These are phyloP conservation scores for Diplosphaera chodatii DNA, from an alignment of 139 green algal genomes.

Conservation along the genomic window DNA sequence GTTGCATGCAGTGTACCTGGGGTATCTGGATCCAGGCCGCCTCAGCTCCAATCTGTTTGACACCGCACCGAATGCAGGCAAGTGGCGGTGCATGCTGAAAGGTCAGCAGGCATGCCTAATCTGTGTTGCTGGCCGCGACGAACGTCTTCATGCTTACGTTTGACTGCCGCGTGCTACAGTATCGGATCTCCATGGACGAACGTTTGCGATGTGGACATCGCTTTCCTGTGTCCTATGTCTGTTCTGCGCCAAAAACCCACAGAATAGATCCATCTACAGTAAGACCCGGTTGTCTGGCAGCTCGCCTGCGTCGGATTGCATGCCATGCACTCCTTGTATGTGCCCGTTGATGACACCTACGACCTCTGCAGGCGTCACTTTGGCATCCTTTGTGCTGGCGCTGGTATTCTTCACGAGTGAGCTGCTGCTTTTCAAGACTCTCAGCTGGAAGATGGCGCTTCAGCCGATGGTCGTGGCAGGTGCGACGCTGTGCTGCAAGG, in stretches of 20 bases:
- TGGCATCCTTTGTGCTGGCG: conserved; percentile 72
- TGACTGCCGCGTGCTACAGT: too few species aligned
- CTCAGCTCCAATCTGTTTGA: background rate
- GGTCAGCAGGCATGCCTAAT: too few species aligned
- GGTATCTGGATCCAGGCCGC: background rate
- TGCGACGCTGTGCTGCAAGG: conserved; percentile 16
- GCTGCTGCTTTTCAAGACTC: conserved; percentile 64
- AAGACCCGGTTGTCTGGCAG: too few species aligned
- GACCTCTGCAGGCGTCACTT: conserved; percentile 64
- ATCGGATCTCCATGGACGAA: conserved; percentile 62
- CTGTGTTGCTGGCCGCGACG: too few species aligned
- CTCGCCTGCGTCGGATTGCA: too few species aligned
- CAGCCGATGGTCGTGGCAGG: conserved; percentile 64
- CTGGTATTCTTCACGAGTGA: conserved; percentile 68
- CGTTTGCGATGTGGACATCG: conserved; percentile 79
- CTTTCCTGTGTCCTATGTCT: conserved; percentile 76
- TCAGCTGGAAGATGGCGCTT: conserved; percentile 46
- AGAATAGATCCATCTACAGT: conserved; percentile 69
- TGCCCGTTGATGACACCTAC: too few species aligned
- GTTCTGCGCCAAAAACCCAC: conserved; percentile 65
- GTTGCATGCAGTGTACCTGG: background rate
- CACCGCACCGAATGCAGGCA: background rate
- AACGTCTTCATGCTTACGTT: too few species aligned
- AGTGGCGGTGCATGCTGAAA: too few species aligned
- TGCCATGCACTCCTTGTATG: too few species aligned